phyloP scores from a whole-genome alignment of 139 green algal species.

The Tetradesmus obliquus region DNA sequence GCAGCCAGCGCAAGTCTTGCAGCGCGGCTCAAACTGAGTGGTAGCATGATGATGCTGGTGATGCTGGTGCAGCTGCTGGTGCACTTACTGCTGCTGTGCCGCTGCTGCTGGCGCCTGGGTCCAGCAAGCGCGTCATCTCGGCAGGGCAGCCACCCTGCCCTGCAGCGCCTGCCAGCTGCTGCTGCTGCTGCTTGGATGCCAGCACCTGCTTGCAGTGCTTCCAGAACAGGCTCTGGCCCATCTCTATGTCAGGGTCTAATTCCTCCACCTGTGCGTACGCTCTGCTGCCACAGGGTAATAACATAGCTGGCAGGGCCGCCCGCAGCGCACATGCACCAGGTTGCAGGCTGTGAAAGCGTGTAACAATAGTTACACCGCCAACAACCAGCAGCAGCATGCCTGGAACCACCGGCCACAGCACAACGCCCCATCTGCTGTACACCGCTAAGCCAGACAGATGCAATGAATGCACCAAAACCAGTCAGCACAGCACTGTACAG shows the following conservation, averaged over 20 bases:
- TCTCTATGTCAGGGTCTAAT: neutral
- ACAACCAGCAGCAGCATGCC: slow-evolving; percentile 21
- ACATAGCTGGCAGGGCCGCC: no score
- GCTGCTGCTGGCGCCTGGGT: no score
- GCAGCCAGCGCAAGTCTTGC: no score
- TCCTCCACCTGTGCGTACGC: neutral
- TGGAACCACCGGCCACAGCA: neutral
- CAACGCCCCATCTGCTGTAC: neutral
- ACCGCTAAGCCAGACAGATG: slow-evolving; percentile 7
- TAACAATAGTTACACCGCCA: neutral
- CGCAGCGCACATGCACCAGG: no score
- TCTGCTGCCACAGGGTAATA: no score
- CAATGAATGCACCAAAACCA: slow-evolving; percentile 33
- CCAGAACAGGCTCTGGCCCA: neutral
- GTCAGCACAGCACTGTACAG: slow-evolving; percentile 13
- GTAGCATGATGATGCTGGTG: no score
- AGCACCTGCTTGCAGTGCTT: neutral
- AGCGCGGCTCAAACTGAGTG: no score
- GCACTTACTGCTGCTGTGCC: no score
- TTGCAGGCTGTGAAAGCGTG: neutral
- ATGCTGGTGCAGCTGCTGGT: no score
- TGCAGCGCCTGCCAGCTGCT: no score
- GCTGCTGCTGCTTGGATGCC: neutral
- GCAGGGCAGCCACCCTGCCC: no score
- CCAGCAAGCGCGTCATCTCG: no score